Base-by-base conservation (phyloP, 768 basidiomycete genomes). In the Naganishia vaughanmartiniae region DNA sequence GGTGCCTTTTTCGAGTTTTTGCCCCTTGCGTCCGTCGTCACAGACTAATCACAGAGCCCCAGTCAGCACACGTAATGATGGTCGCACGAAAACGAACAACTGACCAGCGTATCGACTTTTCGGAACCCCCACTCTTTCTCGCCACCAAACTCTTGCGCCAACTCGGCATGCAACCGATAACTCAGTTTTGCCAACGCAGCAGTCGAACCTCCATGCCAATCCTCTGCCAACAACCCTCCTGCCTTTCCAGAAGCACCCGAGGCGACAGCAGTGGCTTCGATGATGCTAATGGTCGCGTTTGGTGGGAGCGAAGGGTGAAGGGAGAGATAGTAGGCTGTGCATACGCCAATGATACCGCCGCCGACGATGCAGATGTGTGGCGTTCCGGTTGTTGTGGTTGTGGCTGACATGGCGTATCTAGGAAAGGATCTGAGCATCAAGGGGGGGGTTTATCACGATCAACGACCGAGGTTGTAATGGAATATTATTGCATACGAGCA, bases 301-400 rank as follows among this genome's bases (percentile, higher is more conserved):
- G 74, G 66, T 0, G 81, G 71, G 65, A 80, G 76, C 30, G 63
- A 28, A 33, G 81, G 78, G 53, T 81, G 77, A 1, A 51, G 54
- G 10, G 79, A 78, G 54, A 74, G 74, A 79, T 90, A 92, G 83
- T 90, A 93, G 17, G 91, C 91, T 0, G 88, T 90, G 0, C 89
- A 89, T 70, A 89, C 88, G 11, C 92, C 92, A 48, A 93, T 89
- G 74, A 93, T 92, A 0, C 92, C 92, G 26, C 88, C 92, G 31
- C 92, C 92, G 71, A 94, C 84, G 71, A 94, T 86, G 34, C 90
- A 85, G 66, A 93, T 88, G 58, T 82, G 39, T 17, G 39, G n/a
- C 5, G 12, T 14, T 26, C 21, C n/a, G 57, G 57, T 39, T 24
- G 60, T 26, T 42, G 42, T 46, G 42, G 17, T 45, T 71, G 51